Evolutionary conservation across 1,284 basidiomycete species (phyloP).

Genomic region (Rhodofomes roseus): DNA sequence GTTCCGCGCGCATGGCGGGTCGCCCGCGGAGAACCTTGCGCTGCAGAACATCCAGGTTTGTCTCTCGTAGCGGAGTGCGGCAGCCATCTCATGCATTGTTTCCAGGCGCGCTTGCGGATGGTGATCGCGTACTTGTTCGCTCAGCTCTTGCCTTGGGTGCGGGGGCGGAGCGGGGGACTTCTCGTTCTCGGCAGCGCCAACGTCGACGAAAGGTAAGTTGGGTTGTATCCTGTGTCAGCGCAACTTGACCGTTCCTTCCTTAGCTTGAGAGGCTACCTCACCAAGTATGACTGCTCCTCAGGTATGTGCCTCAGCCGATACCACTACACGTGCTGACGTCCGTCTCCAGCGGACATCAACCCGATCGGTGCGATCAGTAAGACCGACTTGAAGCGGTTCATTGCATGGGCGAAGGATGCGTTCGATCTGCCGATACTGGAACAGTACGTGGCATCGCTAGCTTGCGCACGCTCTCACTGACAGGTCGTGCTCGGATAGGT

Average conservation of each 20-base stretch:
- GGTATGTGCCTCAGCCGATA: constrained; percentile 37
- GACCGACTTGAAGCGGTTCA: constrained; percentile 95
- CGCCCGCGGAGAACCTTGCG: constrained; percentile 88
- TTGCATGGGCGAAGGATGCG: constrained; percentile 74
- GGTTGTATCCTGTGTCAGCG: too few species aligned
- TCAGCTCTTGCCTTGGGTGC: constrained; percentile 91
- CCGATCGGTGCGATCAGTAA: constrained; percentile 98
- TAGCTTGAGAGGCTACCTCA: constrained; percentile 93
- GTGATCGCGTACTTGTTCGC: constrained; percentile 97
- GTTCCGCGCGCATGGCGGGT: constrained; percentile 89
- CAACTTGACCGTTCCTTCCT: too few species aligned
- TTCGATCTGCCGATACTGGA: constrained; percentile 86
- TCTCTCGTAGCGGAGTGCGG: background rate
- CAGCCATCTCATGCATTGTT: background rate
- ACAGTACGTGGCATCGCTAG: constrained; percentile 42
- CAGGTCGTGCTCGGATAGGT: constrained; percentile 44
- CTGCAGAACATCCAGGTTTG: constrained; percentile 93
- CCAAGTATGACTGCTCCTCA: constrained; percentile 95
- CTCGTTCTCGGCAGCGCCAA: constrained; percentile 96
- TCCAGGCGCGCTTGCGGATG: constrained; percentile 88
- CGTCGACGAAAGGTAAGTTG: constrained; percentile 85
- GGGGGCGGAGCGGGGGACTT: constrained; percentile 82
- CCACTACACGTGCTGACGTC: background rate
- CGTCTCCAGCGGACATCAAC: constrained; percentile 87
- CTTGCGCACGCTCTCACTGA: background rate